These are phyloP conservation scores for Cladosporium sp. DNA, from an alignment of 2,329 filamentous ascomycete species.

Conservation along the genomic window DNA sequence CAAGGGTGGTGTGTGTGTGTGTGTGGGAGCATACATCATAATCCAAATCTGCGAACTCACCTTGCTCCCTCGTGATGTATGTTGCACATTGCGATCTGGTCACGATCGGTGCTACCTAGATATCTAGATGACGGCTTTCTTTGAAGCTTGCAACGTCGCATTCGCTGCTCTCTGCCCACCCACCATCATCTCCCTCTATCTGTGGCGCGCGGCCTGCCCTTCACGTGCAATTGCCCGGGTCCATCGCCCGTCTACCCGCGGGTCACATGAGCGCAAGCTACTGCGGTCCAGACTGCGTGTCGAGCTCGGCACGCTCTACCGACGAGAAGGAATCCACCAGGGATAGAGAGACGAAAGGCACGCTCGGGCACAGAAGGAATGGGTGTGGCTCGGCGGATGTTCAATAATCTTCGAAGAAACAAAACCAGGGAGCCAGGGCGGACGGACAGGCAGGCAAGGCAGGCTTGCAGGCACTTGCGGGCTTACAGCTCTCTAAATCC, in stretches of 20 bases:
- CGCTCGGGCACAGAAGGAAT: conserved; percentile 6
- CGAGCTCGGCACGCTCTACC: conserved; percentile 10
- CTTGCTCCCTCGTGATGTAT: not conserved
- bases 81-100: not conserved
- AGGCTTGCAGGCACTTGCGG: not conserved
- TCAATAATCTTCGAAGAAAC: not conserved
- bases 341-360: not conserved
- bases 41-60: not conserved
- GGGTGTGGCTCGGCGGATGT: not conserved
- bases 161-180: not conserved
- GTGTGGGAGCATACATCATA: not conserved
- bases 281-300: conserved; percentile 11
- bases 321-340: not conserved
- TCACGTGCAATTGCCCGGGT: not conserved
- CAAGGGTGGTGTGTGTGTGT: not conserved
- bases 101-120: not conserved
- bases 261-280: conserved; percentile 15
- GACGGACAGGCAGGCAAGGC: not conserved
- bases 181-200: not conserved
- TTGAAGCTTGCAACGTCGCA: too few relatives aligned
- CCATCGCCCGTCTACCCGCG: conserved; percentile 10
- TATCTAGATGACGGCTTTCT: too few relatives aligned
- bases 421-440: not conserved
- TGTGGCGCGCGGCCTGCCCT: not conserved
- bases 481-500: not conserved